Percentiles rank a stretch among this genome's conserved stretches.
These are phyloP conservation scores for Fusarium pseudocircinatum DNA, from an alignment of 2,329 filamentous ascomycete genomes.

Conservation along the genomic window DNA sequence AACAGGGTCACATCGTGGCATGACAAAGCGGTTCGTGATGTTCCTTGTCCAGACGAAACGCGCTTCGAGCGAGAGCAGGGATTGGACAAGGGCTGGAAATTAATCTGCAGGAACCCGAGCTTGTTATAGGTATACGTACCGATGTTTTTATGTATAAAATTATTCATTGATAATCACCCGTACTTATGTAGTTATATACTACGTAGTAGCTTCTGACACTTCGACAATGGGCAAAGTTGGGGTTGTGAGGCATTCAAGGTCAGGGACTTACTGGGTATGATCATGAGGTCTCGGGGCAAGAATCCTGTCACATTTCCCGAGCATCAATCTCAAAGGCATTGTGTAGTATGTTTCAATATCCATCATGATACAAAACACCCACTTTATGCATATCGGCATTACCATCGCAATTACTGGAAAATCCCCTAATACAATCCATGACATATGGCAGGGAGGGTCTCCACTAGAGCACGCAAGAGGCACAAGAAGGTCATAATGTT, in stretches of 20 bases:
- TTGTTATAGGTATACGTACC: background rate
- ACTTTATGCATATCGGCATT: conserved; percentile 11
- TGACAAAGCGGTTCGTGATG: conserved; percentile 10
- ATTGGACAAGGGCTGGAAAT: conserved; percentile 39
- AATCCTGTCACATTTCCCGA: background rate
- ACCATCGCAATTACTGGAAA: background rate
- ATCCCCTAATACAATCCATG: background rate
- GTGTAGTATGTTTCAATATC: conserved; percentile 6
- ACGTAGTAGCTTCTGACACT: background rate
- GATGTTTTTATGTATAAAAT: conserved; percentile 13
- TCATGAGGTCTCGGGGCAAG: background rate
- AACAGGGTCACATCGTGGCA: conserved; percentile 5
- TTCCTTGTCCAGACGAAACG: conserved; percentile 35
- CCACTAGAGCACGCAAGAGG: conserved; percentile 32
- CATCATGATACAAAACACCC: background rate
- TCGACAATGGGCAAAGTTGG: background rate
- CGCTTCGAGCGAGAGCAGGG: conserved; percentile 29
- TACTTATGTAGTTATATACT: background rate
- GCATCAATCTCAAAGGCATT: background rate
- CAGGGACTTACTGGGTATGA: background rate
- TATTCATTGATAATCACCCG: background rate
- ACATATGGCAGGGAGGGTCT: conserved; percentile 2
- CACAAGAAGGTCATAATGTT: conserved; percentile 29
- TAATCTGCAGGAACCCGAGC: conserved; percentile 38
- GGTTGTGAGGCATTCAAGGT: background rate